Evolutionary conservation across 2,329 filamentous ascomycete species (phyloP).

Genomic region (Penicillium sp.): DNA sequence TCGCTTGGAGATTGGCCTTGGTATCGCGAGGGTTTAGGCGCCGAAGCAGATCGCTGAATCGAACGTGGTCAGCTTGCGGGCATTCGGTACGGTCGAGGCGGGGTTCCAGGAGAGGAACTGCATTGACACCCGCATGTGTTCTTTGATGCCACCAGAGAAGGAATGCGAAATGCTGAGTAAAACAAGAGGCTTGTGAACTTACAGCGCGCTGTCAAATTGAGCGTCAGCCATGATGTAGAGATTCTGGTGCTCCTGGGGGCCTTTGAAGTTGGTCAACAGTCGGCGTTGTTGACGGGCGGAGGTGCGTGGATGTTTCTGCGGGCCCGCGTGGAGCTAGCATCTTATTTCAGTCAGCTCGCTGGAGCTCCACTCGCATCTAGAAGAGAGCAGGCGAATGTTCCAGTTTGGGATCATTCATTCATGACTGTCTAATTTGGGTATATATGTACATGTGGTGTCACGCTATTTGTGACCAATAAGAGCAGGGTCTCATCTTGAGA

Average conservation of each 20-base stretch:
- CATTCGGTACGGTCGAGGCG: conserved; percentile 14
- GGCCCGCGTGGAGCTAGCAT: conserved; percentile 8
- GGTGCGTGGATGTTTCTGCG: conserved; percentile 15
- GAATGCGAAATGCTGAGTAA: not conserved
- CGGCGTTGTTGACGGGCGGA: conserved; percentile 18
- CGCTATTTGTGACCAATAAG: too few relatives aligned
- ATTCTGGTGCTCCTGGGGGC: conserved; percentile 15
- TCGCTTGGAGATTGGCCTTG: conserved; percentile 75
- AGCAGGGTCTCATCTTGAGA: not conserved
- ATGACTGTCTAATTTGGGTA: not conserved
- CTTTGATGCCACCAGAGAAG: too few relatives aligned
- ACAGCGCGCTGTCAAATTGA: conserved; percentile 49
- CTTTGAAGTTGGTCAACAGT: conserved; percentile 8
- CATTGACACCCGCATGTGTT: not conserved
- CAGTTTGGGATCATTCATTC: too few relatives aligned
- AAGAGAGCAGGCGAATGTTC: too few relatives aligned
- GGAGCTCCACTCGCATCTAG: too few relatives aligned
- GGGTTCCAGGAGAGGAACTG: conserved; percentile 17
- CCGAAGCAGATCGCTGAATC: conserved; percentile 82
- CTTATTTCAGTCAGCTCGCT: too few relatives aligned
- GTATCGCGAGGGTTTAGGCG: conserved; percentile 94
- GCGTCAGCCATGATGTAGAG: conserved; percentile 39
- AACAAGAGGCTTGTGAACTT: conserved; percentile 19
- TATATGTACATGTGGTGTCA: conserved; percentile 4
- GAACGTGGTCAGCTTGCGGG: conserved; percentile 23